Evolutionary conservation across 1,139 yeast genomes (phyloP), one percentile per base, ranked within the genome.

Genomic region (Geotrichum candidum): DNA sequence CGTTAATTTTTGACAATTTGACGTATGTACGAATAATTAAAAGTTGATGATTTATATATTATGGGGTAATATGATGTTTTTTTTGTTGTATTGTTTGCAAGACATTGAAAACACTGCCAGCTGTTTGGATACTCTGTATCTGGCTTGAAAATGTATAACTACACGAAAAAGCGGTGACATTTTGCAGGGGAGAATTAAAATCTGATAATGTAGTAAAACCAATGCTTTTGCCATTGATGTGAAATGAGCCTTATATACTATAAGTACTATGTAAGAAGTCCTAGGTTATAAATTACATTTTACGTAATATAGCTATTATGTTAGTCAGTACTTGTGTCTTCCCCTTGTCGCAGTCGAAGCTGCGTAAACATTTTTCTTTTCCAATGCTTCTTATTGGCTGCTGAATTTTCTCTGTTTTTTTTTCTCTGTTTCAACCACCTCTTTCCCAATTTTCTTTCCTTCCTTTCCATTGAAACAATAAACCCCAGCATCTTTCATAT

Each of bases 1-100:
- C 96, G 96, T 88, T 90, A 90, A 87, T 57, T 59, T 35, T 18
- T 46, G 15, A 46, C n/a, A 25, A 27, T 29, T 41, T 41, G 46
- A 41, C 46, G 23, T 41, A n/a, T n/a, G 46, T 41, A n/a, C 22
- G 18, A 41, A 41, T 13, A 41, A 41, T 41, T 41, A 41, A 41
- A 41, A 41, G 41, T 41, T 41, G 22, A 41, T 41, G 46, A 41
- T 15, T 15, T 41, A 41, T 41, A 41, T 41, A 41, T 41, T n/a
- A 41, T 41, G 46, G 46, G 46, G 46, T 41, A 41, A 41, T 41
- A 15, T 41, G 46, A 41, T 41, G 46, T 41, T 41, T 41, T 38
- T 38, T 41, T 41, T 41, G n/a, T 13, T 41, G n/a, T 41, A 15
- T 38, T 38, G 18, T n/a, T 15, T 38, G 13, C 18, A 38, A 13